These are phyloP conservation scores for Leishmania gerbilli DNA, from an alignment of 208 protist species.

Conservation along the genomic window DNA sequence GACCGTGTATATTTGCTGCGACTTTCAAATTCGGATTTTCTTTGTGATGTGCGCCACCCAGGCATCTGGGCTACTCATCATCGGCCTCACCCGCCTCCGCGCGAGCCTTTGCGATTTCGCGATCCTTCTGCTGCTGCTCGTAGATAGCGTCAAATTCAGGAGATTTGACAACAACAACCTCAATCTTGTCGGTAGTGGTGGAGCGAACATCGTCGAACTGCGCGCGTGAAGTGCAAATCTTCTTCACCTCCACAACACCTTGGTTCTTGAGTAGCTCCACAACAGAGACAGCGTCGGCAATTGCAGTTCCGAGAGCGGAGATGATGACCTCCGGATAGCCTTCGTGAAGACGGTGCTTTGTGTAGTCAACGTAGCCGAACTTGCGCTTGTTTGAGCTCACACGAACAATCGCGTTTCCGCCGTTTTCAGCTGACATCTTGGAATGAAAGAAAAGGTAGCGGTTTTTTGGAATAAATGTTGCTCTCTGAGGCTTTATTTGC, in stretches of 20 bases:
- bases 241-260: slow-evolving; percentile 77
- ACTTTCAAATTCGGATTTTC: neutral
- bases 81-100: slow-evolving; percentile 23
- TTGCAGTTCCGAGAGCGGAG: slow-evolving; percentile 81
- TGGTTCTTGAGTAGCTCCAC: slow-evolving; percentile 89
- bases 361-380: slow-evolving; percentile 83
- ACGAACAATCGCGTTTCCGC: slow-evolving; percentile 62
- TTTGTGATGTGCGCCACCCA: neutral
- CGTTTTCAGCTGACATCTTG: slow-evolving; percentile 36
- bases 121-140: slow-evolving; percentile 75
- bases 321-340: slow-evolving; percentile 68
- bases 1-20: neutral
- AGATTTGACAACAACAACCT: slow-evolving; percentile 80
- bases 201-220: slow-evolving; percentile 64
- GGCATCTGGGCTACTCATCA: neutral
- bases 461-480: slow-evolving; percentile 5
- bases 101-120: slow-evolving; percentile 38
- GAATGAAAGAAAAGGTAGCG: neutral
- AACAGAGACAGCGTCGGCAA: slow-evolving; percentile 87
- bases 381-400: slow-evolving; percentile 80
- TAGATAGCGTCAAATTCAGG: slow-evolving; percentile 79
- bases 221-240: slow-evolving; percentile 80
- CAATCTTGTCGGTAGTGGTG: slow-evolving; percentile 79
- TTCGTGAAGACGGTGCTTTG: slow-evolving; percentile 85
- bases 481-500: neutral